Conservation (phyloP, 2,329 filamentous ascomycete species). For the Aureobasidium vineae region DNA sequence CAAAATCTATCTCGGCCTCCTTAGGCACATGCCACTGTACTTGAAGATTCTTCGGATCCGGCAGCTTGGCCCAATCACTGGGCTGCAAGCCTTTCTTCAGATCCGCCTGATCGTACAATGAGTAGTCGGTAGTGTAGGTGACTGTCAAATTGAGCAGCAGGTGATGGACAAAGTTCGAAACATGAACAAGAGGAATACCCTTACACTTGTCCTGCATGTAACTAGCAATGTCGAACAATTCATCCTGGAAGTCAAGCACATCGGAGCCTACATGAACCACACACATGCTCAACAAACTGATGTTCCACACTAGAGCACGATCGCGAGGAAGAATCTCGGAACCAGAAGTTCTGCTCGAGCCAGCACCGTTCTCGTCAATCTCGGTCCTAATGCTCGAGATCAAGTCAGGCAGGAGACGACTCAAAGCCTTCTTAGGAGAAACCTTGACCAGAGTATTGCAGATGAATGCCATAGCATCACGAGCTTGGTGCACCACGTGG, state of each 20-base stretch:
- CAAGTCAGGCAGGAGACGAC: conserved; percentile 84
- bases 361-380: conserved; percentile 94
- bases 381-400: conserved; percentile 91
- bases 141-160: conserved; percentile 90
- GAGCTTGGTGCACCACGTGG: conserved; percentile 94
- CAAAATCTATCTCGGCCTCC: conserved; percentile 78
- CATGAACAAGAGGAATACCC: conserved; percentile 89
- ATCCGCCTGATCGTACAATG: conserved; percentile 77
- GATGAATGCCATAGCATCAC: conserved; percentile 98
- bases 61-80: conserved; percentile 79
- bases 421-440: conserved; percentile 88
- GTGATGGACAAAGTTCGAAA: conserved; percentile 97
- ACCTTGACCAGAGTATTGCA: conserved; percentile 96
- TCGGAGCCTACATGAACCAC: conserved; percentile 93
- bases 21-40: conserved; percentile 90
- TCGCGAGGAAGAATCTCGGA: conserved; percentile 92
- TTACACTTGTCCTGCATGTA: conserved; percentile 98
- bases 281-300: conserved; percentile 97
- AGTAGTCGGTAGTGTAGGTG: conserved; percentile 88
- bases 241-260: conserved; percentile 82
- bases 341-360: conserved; percentile 89
- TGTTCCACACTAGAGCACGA: conserved; percentile 90
- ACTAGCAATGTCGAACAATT: conserved; percentile 84
- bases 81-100: conserved; percentile 69
- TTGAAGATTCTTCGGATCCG: conserved; percentile 70